Base-by-base conservation (phyloP, 208 protist species). In the Leishmania arabica region DNA sequence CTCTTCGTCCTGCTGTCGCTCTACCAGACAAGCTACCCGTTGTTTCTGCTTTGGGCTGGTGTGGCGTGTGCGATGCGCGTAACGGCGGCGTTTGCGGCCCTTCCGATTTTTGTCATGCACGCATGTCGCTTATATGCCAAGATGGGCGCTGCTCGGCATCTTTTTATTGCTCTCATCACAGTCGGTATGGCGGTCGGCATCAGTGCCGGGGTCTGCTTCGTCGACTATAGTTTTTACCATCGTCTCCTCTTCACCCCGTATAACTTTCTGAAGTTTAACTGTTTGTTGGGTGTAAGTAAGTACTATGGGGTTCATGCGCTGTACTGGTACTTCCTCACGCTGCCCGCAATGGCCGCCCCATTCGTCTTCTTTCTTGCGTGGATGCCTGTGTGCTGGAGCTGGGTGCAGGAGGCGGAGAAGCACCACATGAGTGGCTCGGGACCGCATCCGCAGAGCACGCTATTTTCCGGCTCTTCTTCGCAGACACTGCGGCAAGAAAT, bases 261-360 rank as follows among this genome's bases (percentile, higher is more conserved):
- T 65, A 83, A 75, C 31, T 98, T 98, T 81, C 75, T 99, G 27
- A 86, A 91, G 74, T 96, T 96, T 74, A 99, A 99, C 84, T 85
- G 99, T 56, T 19, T 96, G 24, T 79, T 91, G 68, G 90, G 92
- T 56, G 84, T 96, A 21, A 94, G 92, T 51, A 74, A 58, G 1
- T 94, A 98, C 77, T 99, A 96, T 84, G 98, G 98, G 1, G 95
- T 93, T 9, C 94, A 98, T 81, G 83, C 91, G 15, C 87, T 72
- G 75, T 90, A 95, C 65, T 99, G 95, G 92, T 99, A 99, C 84
- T 81, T 97, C 0, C 72, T 82, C 13, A 80, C 86, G 27, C 82
- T 98, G 3, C 95, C 97, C 9, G 53, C 83, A 1, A 84, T 98
- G 62, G 75, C 93, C 8, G 88, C 86, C 6, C 89, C 93, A 1